Evolutionary conservation across 2,329 filamentous ascomycete genomes (phyloP).

Genomic region (Trichoderma sp.): DNA sequence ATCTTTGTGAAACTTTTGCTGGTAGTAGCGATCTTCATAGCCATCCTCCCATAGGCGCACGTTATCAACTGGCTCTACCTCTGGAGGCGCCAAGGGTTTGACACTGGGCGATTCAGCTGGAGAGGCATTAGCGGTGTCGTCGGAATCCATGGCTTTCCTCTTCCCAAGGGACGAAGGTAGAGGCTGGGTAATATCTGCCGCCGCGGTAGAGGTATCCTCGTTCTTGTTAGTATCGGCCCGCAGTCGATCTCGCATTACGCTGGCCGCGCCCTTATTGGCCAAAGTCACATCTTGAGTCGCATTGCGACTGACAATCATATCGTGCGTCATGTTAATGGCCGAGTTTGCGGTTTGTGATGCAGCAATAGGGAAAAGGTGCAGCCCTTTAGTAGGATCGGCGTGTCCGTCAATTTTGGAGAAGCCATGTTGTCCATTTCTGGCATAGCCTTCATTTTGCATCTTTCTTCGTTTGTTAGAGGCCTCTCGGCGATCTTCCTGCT

Average conservation of each 20-base stretch:
- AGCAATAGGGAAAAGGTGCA: slow-evolving; percentile 43
- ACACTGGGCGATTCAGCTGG: slow-evolving; percentile 58
- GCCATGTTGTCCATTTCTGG: slow-evolving; percentile 24
- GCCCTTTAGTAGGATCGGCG: slow-evolving; percentile 38
- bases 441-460: slow-evolving; percentile 60
- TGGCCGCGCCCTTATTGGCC: slow-evolving; percentile 93
- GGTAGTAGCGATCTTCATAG: slow-evolving; percentile 93
- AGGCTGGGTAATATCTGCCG: slow-evolving; percentile 24
- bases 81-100: slow-evolving; percentile 48
- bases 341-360: slow-evolving; percentile 55
- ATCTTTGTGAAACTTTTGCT: slow-evolving; percentile 89
- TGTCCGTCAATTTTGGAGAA: slow-evolving; percentile 36
- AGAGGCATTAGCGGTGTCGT: slow-evolving; percentile 62
- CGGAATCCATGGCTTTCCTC: slow-evolving; percentile 73
- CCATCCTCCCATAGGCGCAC: slow-evolving; percentile 94
- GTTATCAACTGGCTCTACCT: slow-evolving; percentile 73
- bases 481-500: slow-evolving; percentile 80
- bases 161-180: slow-evolving; percentile 62
- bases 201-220: slow-evolving; percentile 27
- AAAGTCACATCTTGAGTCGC: slow-evolving; percentile 68
- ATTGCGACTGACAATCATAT: slow-evolving; percentile 79
- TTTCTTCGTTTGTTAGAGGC: slow-evolving; percentile 78
- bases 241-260: slow-evolving; percentile 79
- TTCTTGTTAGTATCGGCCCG: slow-evolving; percentile 45
- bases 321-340: slow-evolving; percentile 71